Base-by-base conservation (phyloP, 2,329 filamentous ascomycete genomes). In the Pseudocercospora pini-densiflorae region DNA sequence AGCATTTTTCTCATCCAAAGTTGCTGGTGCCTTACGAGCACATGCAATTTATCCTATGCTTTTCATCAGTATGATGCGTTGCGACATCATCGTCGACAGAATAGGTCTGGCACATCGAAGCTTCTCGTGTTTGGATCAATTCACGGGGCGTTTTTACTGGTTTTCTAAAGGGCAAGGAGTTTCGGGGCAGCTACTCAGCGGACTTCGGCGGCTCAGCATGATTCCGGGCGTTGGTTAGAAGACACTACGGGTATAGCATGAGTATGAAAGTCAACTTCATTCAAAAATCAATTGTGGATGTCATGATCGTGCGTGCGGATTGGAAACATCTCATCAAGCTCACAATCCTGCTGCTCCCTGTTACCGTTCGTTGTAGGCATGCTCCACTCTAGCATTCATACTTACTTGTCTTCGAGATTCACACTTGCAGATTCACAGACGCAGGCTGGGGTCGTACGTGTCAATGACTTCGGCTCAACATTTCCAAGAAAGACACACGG, bases 211-310 rank as follows among this genome's bases (percentile, higher is more conserved):
- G 49, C 27, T 62, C 29, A 36, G 64, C 53, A 36, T 45, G 64
- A 57, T 54, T 47, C 49, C 57, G 57, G 49, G 31, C 47, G 24
- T 65, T 66, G 64, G 59, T 53, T 67, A 67, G 54, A 65, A 67
- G 54, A 65, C 40, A 60, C 45, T 49, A 60, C 36, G 47, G 57
- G 63, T 58, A 55, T 63, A 68, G 68, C 66, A 67, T 67, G 66
- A 68, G 64, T 61, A 70, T 61, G 63, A 66, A 61, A 55, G 51
- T 55, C 24, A n/a, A 55, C 51, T 55, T 55, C 51, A 54, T 54
- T 54, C 49, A 54, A 31, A 31, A 36, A 43, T 43, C 40, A 19
- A 43, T 43, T 19, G 40, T n/a, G 40, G 40, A 43, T 43, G 40
- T 43, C 16, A 43, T 43, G 40, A 10, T 43, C 40, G 40, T 43